Base-by-base conservation (phyloP, 1,284 basidiomycete species). In the Taiwanofungus camphoratus region DNA sequence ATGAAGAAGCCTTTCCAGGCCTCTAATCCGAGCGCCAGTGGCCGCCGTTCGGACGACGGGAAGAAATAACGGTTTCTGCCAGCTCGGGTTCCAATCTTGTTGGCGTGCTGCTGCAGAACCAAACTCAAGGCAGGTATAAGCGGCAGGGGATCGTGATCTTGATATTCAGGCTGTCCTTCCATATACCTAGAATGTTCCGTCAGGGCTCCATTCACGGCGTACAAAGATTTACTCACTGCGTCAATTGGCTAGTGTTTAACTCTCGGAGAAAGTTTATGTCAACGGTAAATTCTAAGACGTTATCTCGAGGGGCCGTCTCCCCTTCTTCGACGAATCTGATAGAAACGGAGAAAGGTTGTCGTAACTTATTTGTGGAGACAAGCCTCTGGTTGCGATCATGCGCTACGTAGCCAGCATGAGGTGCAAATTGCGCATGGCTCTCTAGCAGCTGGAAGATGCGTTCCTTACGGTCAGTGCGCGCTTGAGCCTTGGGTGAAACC, bases 31-130 rank as follows among this genome's bases (percentile, higher is more conserved):
- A 63, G 62, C 3, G 72, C 70, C 8, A 83, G 52, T 1, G 21
- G 49, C 23, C 44, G 50, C 15, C 53, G 34, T n/a, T 55, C 44
- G 1, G 55, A 46, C 0, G 48, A 49, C 6, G 58, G 61, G 54
- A 83, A 83, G 61, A 84, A 87, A 42, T 82, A 83, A 4, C 73
- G 71, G 48, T 74, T 82, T 51, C 70, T 68, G 3, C 81, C 78
- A 2, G 82, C 73, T 6, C 77, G 75, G 8, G 76, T 65, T 2
- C 80, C 82, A 1, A 58, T 64, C 38, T 67, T 67, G 21, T 71
- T 60, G 0, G 82, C 73, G 44, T 78, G 69, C 44, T 77, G 70
- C 51, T 83, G 76, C 2, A 85, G 51, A 4, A 86, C 66, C 18
- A 87, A 68, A 50, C 88, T 86, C 36, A 85, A 61, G 2, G 82